Conservation (phyloP, 139 green algal species). For the Haematococcus lacustris region DNA sequence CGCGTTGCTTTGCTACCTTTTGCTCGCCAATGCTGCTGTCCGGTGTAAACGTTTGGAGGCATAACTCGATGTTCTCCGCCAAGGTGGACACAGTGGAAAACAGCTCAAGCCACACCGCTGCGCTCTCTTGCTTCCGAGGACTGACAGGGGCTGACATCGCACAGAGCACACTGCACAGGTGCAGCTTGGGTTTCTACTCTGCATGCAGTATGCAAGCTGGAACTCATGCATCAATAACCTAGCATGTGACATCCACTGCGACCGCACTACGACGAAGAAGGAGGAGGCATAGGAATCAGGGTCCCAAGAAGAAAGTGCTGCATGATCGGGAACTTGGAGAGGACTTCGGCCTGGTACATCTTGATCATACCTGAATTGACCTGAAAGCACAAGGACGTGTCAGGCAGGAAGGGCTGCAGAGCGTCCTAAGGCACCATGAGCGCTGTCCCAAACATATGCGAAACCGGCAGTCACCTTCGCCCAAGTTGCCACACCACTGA, state of each 20-base stretch:
- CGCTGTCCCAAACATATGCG: too few relatives aligned
- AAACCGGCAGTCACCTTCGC: conserved; percentile 67
- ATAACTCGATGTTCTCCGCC: conserved; percentile 6
- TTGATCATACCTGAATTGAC: conserved; percentile 91
- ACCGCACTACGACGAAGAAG: too few relatives aligned
- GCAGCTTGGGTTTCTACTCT: background rate
- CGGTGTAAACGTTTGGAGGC: conserved; percentile 19
- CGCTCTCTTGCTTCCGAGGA: too few relatives aligned
- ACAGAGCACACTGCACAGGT: background rate
- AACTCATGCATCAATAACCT: too few relatives aligned
- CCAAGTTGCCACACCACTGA: conserved; percentile 81
- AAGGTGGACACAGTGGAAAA: conserved; percentile 21
- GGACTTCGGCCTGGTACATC: conserved; percentile 96
- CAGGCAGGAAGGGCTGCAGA: too few relatives aligned
- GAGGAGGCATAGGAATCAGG: background rate
- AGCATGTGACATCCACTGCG: too few relatives aligned
- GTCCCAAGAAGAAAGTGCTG: conserved; percentile 71
- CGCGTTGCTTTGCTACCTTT: too few relatives aligned
- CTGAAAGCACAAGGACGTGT: conserved; percentile 44
- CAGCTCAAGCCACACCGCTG: conserved; percentile 31
- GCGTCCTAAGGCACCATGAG: too few relatives aligned
- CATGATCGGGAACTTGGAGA: conserved; percentile 98
- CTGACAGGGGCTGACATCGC: too few relatives aligned
- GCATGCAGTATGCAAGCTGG: background rate
- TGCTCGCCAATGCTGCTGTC: too few relatives aligned